Evolutionary conservation across 768 basidiomycete species (phyloP).

Genomic region (Multifurca ochricompacta): DNA sequence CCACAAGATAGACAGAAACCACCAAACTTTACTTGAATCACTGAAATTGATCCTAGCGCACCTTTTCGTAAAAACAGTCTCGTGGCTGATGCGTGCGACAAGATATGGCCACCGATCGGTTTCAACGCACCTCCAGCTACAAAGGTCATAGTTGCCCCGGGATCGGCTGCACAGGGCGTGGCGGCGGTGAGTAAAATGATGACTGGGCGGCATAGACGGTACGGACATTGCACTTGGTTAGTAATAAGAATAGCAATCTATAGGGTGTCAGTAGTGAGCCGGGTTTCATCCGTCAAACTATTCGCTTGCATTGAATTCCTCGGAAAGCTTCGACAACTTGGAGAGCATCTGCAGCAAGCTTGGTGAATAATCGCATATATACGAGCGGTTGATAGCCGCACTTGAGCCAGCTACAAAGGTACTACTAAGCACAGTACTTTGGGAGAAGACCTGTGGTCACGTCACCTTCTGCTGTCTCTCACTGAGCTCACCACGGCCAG

Average conservation of each 20-base stretch:
- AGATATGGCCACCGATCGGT: conserved; percentile 83
- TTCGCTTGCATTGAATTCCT: conserved; percentile 73
- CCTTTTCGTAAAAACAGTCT: conserved; percentile 86
- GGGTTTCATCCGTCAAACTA: not conserved
- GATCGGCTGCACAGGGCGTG: conserved; percentile 49
- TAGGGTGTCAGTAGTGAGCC: conserved; percentile 19
- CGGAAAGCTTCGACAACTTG: conserved; percentile 82
- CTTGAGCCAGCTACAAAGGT: conserved; percentile 67
- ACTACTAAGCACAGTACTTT: conserved; percentile 13
- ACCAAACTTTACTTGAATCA: not conserved
- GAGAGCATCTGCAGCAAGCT: conserved; percentile 66
- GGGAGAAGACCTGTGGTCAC: not conserved
- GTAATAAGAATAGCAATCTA: conserved; percentile 83
- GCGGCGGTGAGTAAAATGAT: not conserved
- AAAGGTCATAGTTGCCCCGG: conserved; percentile 92
- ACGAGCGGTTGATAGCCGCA: conserved; percentile 23
- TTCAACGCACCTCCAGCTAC: conserved; percentile 90
- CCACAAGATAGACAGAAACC: not conserved
- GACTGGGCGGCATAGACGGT: not conserved
- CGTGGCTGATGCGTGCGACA: conserved; percentile 84
- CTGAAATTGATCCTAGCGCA: conserved; percentile 20
- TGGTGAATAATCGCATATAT: not conserved
- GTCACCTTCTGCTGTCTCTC: conserved; percentile 86
- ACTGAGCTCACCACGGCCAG: conserved; percentile 88
- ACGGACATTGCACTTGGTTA: conserved; percentile 84